Conservation (phyloP, 2,329 filamentous ascomycete species). For the Shiraia sp. region DNA sequence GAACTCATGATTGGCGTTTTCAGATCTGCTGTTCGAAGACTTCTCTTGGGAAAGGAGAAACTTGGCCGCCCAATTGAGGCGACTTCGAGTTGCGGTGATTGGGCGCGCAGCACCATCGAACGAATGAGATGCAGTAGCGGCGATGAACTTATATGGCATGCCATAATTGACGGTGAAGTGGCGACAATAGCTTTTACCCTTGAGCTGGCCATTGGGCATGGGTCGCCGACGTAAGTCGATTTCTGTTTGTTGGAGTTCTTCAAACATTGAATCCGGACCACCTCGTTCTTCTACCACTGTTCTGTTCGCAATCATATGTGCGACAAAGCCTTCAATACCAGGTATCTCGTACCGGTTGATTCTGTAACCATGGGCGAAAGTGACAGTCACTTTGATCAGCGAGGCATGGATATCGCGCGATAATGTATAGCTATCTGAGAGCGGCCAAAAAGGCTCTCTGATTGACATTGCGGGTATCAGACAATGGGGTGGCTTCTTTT, state of each 20-base stretch:
- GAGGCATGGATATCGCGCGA: conserved; percentile 35
- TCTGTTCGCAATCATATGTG: conserved; percentile 62
- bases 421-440: conserved; percentile 37
- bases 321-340: conserved; percentile 51
- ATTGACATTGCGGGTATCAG: conserved; percentile 33
- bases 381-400: conserved; percentile 37
- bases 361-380: conserved; percentile 47
- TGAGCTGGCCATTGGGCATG: conserved; percentile 26
- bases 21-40: conserved; percentile 14
- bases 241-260: conserved; percentile 47
- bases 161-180: conserved; percentile 63
- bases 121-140: conserved; percentile 47
- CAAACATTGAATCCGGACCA: conserved; percentile 67
- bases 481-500: conserved; percentile 38
- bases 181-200: conserved; percentile 53
- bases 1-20: conserved; percentile 49
- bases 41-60: conserved; percentile 41
- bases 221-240: conserved; percentile 36
- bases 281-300: conserved; percentile 54
- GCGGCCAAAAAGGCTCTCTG: conserved; percentile 42
- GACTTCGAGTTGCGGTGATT: conserved; percentile 56
- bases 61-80: conserved; percentile 60
- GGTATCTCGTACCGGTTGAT: conserved; percentile 54
- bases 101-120: conserved; percentile 39
- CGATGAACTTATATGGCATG: conserved; percentile 69